Conservation (phyloP, 768 basidiomycete species). For the Terana coerulea region DNA sequence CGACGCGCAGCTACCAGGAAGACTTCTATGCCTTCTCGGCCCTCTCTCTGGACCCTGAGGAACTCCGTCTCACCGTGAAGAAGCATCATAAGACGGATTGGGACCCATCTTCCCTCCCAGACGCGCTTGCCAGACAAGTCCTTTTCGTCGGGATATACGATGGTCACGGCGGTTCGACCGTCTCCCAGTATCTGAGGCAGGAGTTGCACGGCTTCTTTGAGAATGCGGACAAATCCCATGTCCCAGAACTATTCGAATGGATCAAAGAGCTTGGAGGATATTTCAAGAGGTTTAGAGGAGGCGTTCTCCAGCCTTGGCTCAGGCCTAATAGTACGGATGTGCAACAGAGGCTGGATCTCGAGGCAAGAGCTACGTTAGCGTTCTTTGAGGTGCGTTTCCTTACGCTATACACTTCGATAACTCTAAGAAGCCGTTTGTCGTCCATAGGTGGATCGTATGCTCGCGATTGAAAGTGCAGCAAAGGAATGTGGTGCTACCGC, state of each 20-base stretch:
- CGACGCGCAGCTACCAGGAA: constrained; percentile 70
- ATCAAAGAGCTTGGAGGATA: constrained; percentile 83
- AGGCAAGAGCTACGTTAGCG: constrained; percentile 80
- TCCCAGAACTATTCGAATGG: constrained; percentile 76
- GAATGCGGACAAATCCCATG: constrained; percentile 62
- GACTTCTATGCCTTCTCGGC: constrained; percentile 79
- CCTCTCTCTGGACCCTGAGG: constrained; percentile 71
- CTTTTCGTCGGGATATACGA: constrained; percentile 91
- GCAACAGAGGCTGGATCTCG: constrained; percentile 54
- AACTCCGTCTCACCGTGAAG: constrained; percentile 63
- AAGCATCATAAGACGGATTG: constrained; percentile 64
- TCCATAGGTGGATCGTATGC: constrained; percentile 65
- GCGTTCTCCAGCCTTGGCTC: constrained; percentile 69
- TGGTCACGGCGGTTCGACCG: constrained; percentile 90
- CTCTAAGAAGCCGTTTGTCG: neutral
- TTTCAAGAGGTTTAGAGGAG: constrained; percentile 85
- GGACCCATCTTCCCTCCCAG: constrained; percentile 55
- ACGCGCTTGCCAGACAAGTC: constrained; percentile 66
- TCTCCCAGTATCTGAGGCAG: constrained; percentile 80
- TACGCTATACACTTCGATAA: neutral
- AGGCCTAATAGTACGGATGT: constrained; percentile 24
- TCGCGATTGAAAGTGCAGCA: constrained; percentile 66
- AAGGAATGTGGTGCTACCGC: constrained; percentile 86
- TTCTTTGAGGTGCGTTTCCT: constrained; percentile 70
- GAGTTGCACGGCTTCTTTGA: constrained; percentile 86